Percentiles rank a stretch among this genome's conserved stretches.
Conservation (phyloP, 768 basidiomycete genomes). For the Amanita phalloides region DNA sequence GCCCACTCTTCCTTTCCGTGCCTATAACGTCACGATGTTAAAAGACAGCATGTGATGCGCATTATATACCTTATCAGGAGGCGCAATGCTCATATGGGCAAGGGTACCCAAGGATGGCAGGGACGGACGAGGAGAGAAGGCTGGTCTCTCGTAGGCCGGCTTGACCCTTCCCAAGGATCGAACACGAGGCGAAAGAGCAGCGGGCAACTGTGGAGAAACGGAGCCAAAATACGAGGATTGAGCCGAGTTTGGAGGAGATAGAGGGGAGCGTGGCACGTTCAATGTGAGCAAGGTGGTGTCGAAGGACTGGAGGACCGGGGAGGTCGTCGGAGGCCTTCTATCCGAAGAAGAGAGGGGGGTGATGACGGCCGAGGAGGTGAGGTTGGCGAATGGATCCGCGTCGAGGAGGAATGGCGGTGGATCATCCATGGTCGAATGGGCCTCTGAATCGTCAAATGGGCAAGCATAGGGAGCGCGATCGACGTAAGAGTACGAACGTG, state of each 20-base stretch:
- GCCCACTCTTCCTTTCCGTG: constrained; percentile 40
- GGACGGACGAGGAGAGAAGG: constrained; percentile 37
- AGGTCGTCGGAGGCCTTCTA: constrained; percentile 32
- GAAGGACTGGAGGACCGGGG: constrained; percentile 9
- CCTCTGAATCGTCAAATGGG: not conserved
- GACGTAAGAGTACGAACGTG: not conserved
- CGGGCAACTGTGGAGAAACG: not conserved
- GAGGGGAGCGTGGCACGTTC: constrained; percentile 7
- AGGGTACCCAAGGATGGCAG: constrained; percentile 40
- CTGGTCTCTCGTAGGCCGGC: constrained; percentile 36
- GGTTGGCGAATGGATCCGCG: constrained; percentile 6
- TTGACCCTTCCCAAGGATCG: constrained; percentile 12
- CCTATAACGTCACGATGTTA: constrained; percentile 17
- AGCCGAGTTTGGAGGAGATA: constrained; percentile 7
- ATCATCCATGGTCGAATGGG: not conserved
- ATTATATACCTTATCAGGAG: constrained; percentile 34
- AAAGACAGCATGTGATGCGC: not conserved
- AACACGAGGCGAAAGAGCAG: constrained; percentile 9
- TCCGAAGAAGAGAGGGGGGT: constrained; percentile 7
- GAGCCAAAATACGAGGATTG: constrained; percentile 3
- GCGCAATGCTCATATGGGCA: constrained; percentile 35
- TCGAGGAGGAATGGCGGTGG: constrained; percentile 4
- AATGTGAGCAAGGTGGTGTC: not conserved
- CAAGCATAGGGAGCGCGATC: not conserved
- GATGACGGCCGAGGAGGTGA: constrained; percentile 2